A percentile compares a stretch with the other conserved stretches of the same genome.
Evolutionary conservation across 768 basidiomycete genomes (phyloP).

Genomic region (Steccherinum ochraceum): DNA sequence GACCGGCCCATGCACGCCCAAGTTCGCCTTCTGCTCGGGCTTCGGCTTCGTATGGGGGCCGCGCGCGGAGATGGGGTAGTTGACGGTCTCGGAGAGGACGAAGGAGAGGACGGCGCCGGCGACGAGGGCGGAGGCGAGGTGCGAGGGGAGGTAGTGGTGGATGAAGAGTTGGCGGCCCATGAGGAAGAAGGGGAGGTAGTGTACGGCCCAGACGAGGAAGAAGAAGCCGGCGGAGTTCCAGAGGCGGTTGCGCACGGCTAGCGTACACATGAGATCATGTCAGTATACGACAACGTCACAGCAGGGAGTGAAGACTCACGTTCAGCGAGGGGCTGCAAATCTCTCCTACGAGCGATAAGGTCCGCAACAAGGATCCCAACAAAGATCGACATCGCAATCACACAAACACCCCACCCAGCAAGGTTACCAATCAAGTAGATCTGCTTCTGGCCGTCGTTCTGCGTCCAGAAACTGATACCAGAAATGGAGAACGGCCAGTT

Average conservation of each 20-base stretch:
- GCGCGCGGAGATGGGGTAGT: slow-evolving; percentile 80
- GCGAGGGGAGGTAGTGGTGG: slow-evolving; percentile 97
- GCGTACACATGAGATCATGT: slow-evolving; percentile 3
- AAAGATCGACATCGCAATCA: slow-evolving; percentile 79
- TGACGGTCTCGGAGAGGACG: slow-evolving; percentile 82
- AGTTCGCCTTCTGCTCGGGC: slow-evolving; percentile 53
- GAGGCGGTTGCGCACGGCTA: slow-evolving; percentile 88
- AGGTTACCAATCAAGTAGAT: slow-evolving; percentile 96
- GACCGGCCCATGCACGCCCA: slow-evolving; percentile 72
- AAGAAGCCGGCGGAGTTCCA: slow-evolving; percentile 98
- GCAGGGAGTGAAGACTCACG: slow-evolving; percentile 58
- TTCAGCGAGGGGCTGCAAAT: slow-evolving; percentile 79
- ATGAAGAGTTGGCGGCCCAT: slow-evolving; percentile 97
- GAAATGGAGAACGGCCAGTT: slow-evolving; percentile 97
- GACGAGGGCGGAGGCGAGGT: slow-evolving; percentile 86
- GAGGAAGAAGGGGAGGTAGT: slow-evolving; percentile 96
- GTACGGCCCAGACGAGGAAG: slow-evolving; percentile 88
- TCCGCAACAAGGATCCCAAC: slow-evolving; percentile 89
- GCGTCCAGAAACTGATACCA: slow-evolving; percentile 99
- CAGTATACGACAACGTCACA: slow-evolving; percentile 3
- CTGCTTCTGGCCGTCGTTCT: slow-evolving; percentile 77
- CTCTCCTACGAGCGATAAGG: slow-evolving; percentile 79
- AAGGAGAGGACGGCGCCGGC: slow-evolving; percentile 92
- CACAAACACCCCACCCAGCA: slow-evolving; percentile 92
- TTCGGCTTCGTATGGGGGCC: slow-evolving; percentile 51